A percentile compares a stretch with the other conserved stretches of the same genome.
phyloP scores from a whole-genome alignment of 2,329 filamentous ascomycete genomes.

The Fusarium odoratissimum region DNA sequence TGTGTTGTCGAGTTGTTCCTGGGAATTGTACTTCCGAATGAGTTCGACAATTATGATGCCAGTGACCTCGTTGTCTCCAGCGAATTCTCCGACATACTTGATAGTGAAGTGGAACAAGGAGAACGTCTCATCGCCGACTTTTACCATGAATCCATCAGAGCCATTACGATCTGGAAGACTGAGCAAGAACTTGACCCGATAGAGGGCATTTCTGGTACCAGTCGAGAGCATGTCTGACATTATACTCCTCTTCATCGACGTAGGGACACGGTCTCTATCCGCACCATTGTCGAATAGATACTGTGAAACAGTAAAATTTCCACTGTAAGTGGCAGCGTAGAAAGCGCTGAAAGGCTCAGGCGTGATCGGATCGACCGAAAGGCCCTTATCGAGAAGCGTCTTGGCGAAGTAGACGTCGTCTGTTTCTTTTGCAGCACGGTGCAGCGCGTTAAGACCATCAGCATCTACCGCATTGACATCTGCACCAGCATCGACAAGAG shows the following conservation, averaged over 20 bases:
- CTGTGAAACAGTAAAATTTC: not conserved
- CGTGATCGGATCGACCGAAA: not conserved
- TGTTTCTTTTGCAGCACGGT: conserved; percentile 2
- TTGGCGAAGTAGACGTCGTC: not conserved
- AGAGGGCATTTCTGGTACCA: not conserved
- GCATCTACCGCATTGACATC: not conserved
- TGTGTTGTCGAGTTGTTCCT: not conserved
- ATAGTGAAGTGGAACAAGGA: not conserved
- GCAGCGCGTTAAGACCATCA: not conserved
- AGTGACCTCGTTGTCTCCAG: not conserved
- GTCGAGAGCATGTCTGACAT: not conserved
- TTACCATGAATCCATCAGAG: not conserved
- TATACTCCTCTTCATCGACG: not conserved
- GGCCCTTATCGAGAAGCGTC: not conserved
- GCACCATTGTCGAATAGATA: not conserved
- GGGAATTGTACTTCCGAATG: not conserved
- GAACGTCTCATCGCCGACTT: not conserved
- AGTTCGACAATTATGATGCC: not conserved
- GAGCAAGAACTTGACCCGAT: not conserved
- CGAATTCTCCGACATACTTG: not conserved
- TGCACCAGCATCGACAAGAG: not conserved
- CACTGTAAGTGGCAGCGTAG: not conserved
- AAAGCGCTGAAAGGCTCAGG: not conserved
- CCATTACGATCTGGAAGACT: not conserved
- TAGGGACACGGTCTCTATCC: not conserved